These are phyloP conservation scores for Naganishia cerealis DNA, from an alignment of 1,284 basidiomycete species.

Conservation along the genomic window DNA sequence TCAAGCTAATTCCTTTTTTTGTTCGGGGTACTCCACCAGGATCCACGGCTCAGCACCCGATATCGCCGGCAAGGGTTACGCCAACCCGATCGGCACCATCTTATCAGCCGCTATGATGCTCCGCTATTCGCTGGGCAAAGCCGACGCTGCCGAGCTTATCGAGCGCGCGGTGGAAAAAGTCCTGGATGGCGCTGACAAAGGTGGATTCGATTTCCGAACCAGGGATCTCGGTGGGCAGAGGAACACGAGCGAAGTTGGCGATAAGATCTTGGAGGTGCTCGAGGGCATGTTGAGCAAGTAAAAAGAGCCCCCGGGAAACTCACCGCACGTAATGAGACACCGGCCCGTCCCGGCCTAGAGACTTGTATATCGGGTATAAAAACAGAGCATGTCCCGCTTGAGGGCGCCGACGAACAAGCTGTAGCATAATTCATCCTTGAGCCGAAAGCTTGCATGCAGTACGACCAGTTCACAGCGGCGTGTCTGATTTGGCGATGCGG, in stretches of 20 bases:
- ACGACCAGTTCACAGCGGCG: too few relatives aligned
- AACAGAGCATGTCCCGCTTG: too few relatives aligned
- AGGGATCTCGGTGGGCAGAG: slow-evolving; percentile 82
- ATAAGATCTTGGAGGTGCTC: slow-evolving; percentile 73
- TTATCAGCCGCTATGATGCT: slow-evolving; percentile 93
- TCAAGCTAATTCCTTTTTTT: not conserved
- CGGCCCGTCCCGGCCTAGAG: too few relatives aligned
- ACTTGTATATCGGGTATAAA: too few relatives aligned
- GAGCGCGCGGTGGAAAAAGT: slow-evolving; percentile 86
- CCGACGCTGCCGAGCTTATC: slow-evolving; percentile 76
- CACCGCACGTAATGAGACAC: too few relatives aligned
- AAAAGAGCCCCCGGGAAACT: not conserved
- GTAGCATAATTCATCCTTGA: too few relatives aligned
- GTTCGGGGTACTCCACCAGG: slow-evolving; percentile 6
- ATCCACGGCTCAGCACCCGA: slow-evolving; percentile 88
- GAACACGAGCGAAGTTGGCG: slow-evolving; percentile 76
- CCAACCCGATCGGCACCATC: slow-evolving; percentile 96
- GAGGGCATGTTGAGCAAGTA: slow-evolving; percentile 56
- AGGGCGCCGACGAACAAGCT: too few relatives aligned
- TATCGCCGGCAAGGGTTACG: slow-evolving; percentile 90
- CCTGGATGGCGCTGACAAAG: slow-evolving; percentile 69
- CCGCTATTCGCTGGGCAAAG: slow-evolving; percentile 87
- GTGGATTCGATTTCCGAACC: slow-evolving; percentile 79
- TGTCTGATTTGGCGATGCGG: too few relatives aligned
- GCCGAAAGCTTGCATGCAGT: too few relatives aligned